A percentile compares a stretch with the other conserved stretches of the same genome.
These are phyloP conservation scores for Breynia disticha DNA, from an alignment of 441 rosid species.

Conservation along the genomic window DNA sequence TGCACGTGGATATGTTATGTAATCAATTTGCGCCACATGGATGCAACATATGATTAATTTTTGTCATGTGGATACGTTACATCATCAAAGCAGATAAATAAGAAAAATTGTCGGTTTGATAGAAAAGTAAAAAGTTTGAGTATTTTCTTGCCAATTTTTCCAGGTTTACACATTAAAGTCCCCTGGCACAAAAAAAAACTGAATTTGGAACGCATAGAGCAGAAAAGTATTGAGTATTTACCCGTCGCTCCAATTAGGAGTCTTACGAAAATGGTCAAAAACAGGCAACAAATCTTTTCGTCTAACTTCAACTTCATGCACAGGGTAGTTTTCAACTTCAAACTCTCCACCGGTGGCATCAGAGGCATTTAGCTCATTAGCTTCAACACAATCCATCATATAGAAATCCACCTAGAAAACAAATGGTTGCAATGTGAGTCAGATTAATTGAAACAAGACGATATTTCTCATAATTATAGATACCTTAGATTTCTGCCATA, in stretches of 20 bases:
- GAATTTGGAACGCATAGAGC: not conserved
- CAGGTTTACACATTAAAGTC: too few relatives aligned
- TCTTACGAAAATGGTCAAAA: conserved; percentile 62
- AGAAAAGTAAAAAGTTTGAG: too few relatives aligned
- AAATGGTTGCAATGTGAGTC: conserved; percentile 5
- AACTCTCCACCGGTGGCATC: conserved; percentile 46
- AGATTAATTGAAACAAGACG: conserved; percentile 3
- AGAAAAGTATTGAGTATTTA: conserved; percentile 3
- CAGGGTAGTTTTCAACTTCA: conserved; percentile 61
- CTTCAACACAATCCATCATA: conserved; percentile 28
- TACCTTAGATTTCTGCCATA: conserved; percentile 90
- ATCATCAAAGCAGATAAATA: too few relatives aligned
- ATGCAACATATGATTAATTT: too few relatives aligned
- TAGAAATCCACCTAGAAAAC: conserved; percentile 53
- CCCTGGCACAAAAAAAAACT: too few relatives aligned
- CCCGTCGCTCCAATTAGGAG: conserved; percentile 21
- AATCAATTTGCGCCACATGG: too few relatives aligned
- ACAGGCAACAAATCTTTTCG: conserved; percentile 76
- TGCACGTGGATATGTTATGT: too few relatives aligned
- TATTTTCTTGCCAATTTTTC: too few relatives aligned
- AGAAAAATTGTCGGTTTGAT: too few relatives aligned
- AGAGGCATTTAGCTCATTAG: conserved; percentile 18
- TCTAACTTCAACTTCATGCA: conserved; percentile 66
- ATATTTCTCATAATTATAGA: conserved; percentile 3
- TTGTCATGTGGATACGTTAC: too few relatives aligned